Evolutionary conservation across 352 stramenopile species (phyloP), one percentile per base, ranked within the genome.

Genomic region (Pythium dissotocum): DNA sequence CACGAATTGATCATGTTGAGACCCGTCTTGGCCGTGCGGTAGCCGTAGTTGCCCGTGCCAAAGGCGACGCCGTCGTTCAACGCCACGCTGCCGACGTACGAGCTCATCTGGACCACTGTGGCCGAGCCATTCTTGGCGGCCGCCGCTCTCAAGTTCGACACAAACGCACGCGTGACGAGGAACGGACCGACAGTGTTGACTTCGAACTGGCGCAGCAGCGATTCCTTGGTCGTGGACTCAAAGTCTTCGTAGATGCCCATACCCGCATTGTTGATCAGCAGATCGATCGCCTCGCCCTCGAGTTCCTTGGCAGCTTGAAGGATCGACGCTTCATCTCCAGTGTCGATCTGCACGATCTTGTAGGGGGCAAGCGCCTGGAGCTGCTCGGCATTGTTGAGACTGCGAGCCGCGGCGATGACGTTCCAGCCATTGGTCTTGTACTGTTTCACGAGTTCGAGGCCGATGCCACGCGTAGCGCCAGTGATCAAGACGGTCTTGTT

Each of bases 211-310:
- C 71, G 72, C 76, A 90, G 77, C 18, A 90, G 63, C 30, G 79
- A 66, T 24, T 77, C 76, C 58, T 89, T 89, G 33, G 80, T 87
- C 16, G 79, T 79, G 5, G 68, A 70, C 30, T 65, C 40, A 12
- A 90, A 42, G n/a, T 59, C 58, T 12, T 70, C 60, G 14, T 61
- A 52, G 18, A 72, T 63, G 16, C 64, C 58, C 48, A 91, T 75
- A 21, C 86, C 86, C 13, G 77, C 72, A 69, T 91, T 93, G 67
- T 94, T 94, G 56, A 94, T 89, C 13, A 94, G 70, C 30, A 94
- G 62, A 49, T 93, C 78, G 26, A 93, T 72, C 1, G 74, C 56
- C 48, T 76, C 73, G 32, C 67, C 65, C 30, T 84, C 62, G 6
- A 91, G 59, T 0, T 69, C 40, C 67, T 78, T 76, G 13, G 79